Evolutionary conservation across 257 asterid genomes (phyloP), one percentile per base, ranked within the genome.

Genomic region (Pogostemon cablin): DNA sequence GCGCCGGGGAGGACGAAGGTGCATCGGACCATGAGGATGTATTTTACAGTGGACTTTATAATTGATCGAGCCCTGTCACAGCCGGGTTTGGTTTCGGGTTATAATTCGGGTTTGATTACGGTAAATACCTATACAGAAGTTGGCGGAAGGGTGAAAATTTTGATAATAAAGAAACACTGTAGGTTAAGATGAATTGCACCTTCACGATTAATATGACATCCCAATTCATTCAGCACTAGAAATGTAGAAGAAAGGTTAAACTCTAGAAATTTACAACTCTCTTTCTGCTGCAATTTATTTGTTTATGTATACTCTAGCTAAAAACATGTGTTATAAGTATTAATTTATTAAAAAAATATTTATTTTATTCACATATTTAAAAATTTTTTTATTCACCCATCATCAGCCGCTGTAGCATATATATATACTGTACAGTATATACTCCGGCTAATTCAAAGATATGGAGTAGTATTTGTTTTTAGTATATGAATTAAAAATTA

Each of bases 141-240:
- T 5, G 84, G 83, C 17, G 96, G 92, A 60, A 75, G 75, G 54
- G 86, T 77, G 25, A 86, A 80, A 65, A 58, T 87, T n/a, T 2
- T 81, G 9, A 17, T 87, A 9, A 49, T 86, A 0, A 80, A 75
- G 43, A 83, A 63, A 72, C 86, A 84, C 67, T 84, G 35, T 75
- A 77, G 3, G 86, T 90, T 59, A 86, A 75, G 81, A 87, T 90
- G 92, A 84, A 90, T 56, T 90, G 96, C 55, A 82, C 47, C 46
- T 49, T 34, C 41, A 62, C 77, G 63, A 62, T 84, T 34, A 87
- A 87, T 56, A 65, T 76, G 4, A 77, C 89, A 1, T 78, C 71
- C n/a, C 72, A 52, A 67, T 50, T 64, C 1, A 77, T 90, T 78
- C 84, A 77, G 49, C 77, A 81, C 41, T 86, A 75, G 73, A 77